These are phyloP conservation scores for Talaromyces adpressus DNA, from an alignment of 495 filamentous ascomycete genomes.

Conservation along the genomic window DNA sequence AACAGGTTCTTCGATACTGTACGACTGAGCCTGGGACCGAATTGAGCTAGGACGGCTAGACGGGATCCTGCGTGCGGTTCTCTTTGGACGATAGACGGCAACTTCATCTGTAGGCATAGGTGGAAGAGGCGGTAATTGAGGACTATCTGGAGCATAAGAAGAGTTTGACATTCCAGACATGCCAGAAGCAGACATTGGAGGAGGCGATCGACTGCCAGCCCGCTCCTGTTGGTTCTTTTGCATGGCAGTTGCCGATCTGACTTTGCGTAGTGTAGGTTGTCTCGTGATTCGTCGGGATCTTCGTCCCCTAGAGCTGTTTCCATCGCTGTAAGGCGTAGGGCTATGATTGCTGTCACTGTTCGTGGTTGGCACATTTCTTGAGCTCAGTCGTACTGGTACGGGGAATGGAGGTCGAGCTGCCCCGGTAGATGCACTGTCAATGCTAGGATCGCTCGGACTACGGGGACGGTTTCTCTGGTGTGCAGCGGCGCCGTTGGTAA, in stretches of 20 bases:
- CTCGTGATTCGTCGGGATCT: conserved; percentile 25
- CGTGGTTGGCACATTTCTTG: conserved; percentile 64
- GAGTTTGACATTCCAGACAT: conserved; percentile 55
- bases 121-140: conserved; percentile 66
- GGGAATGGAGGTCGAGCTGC: conserved; percentile 64
- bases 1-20: conserved; percentile 43
- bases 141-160: conserved; percentile 61
- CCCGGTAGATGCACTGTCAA: conserved; percentile 44
- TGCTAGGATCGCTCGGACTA: conserved; percentile 68
- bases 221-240: conserved; percentile 39
- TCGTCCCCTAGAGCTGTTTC: conserved; percentile 37
- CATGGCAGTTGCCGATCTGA: conserved; percentile 71
- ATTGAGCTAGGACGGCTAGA: conserved; percentile 18
- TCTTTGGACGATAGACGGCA: conserved; percentile 41
- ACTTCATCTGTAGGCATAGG: conserved; percentile 69
- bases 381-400: conserved; percentile 83
- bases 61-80: conserved; percentile 12
- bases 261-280: conserved; percentile 60
- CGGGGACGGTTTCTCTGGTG: conserved; percentile 58
- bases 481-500: conserved; percentile 66
- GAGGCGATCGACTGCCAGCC: conserved; percentile 49
- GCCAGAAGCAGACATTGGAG: conserved; percentile 39
- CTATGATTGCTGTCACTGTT: conserved; percentile 73
- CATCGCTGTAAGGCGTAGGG: conserved; percentile 55
- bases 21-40: conserved; percentile 22